Evolutionary conservation across 805 yeast species (phyloP).

Genomic region (Candida montana): DNA sequence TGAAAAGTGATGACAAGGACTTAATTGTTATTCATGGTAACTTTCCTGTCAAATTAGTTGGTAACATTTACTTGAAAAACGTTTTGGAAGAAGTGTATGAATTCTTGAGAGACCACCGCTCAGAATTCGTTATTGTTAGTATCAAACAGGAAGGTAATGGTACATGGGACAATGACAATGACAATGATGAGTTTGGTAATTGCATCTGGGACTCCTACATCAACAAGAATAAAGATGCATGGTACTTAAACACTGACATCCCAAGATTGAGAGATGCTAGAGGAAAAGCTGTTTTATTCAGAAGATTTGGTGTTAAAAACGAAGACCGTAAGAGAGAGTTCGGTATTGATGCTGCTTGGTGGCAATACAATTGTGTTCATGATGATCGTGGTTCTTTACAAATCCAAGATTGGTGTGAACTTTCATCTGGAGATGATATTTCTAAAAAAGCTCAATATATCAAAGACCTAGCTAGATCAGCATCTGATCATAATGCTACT

Average conservation of each 20-base stretch:
- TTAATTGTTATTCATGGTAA: conserved; percentile 70
- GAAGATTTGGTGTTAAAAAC: conserved; percentile 64
- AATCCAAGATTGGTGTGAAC: conserved; percentile 74
- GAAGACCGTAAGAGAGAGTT: conserved; percentile 36
- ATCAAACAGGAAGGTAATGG: conserved; percentile 71
- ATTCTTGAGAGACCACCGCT: conserved; percentile 45
- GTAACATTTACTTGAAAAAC: conserved; percentile 47
- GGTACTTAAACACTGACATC: conserved; percentile 53
- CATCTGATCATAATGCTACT: conserved; percentile 43
- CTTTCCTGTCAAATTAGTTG: conserved; percentile 62
- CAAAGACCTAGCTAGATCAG: conserved; percentile 47
- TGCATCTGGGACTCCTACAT: conserved; percentile 55
- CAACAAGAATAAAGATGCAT: conserved; percentile 42
- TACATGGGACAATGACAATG: conserved; percentile 55
- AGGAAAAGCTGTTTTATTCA: conserved; percentile 60
- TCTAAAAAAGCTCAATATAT: conserved; percentile 52
- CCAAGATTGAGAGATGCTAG: conserved; percentile 59
- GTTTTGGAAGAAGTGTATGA: conserved; percentile 53
- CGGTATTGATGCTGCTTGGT: conserved; percentile 64
- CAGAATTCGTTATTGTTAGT: conserved; percentile 63
- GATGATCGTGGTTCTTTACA: conserved; percentile 58
- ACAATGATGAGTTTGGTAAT: conserved; percentile 64
- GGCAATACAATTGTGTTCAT: conserved; percentile 61
- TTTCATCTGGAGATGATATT: conserved; percentile 46
- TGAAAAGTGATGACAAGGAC: conserved; percentile 41